Base-by-base conservation (phyloP, 1,139 yeast species). In the Kazachstania sp. region DNA sequence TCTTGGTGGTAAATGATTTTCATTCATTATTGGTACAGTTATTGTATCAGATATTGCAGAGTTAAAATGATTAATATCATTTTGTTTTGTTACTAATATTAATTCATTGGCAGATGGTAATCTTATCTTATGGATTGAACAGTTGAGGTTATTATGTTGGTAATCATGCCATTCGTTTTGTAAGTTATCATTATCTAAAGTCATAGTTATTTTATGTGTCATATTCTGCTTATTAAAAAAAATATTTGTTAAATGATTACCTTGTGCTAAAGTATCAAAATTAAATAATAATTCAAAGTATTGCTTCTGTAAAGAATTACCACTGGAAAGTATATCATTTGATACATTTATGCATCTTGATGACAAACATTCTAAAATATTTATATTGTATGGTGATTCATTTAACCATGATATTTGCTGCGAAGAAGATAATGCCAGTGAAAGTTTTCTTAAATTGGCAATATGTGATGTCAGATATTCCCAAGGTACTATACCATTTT, bases 401-500 rank as follows among this genome's bases (percentile, higher is more conserved):
- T 37, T 39, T 9, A 60, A 45, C 58, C 61, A 57, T 35, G 43
- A 31, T 4, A 57, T 40, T 36, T 59, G 62, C 28, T 54, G 52
- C 13, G 40, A 36, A 12, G 49, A 44, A 8, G 43, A 45, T 38
- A 59, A 35, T 20, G 48, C 51, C 12, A 59, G 31, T 19, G 29
- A 44, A 12, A 57, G 26, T 16, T 40, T 42, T n/a, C 44, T 39
- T 5, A 56, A 9, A 13, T 19, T 39, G 8, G 49, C 43, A 16
- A 47, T 44, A 2, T 54, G 43, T 5, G 39, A 34, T 3, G 37
- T 19, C 6, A 56, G 39, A 44, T 52, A 54, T 12, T 42, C 43
- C 64, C 64, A 60, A 9, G 60, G 56, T 4, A 53, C 48, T 23
- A 49, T 49, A 28, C 52, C 45, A 7, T 53, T 47, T 11, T 49